Evolutionary conservation across 768 basidiomycete species (phyloP).

Genomic region (Leccinum uliginosum): DNA sequence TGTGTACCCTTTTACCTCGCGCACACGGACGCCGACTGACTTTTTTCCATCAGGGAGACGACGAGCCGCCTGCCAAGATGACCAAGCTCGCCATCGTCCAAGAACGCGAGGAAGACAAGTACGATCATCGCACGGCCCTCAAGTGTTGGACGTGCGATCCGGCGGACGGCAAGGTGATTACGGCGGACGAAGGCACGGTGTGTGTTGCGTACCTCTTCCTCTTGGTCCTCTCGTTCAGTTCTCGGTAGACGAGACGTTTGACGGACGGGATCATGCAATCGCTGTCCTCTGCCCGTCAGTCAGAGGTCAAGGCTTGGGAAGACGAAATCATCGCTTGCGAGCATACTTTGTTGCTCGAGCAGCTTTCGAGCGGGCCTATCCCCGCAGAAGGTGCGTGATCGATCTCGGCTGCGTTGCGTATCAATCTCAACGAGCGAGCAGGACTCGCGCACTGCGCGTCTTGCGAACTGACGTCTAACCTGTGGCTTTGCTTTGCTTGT

Average conservation of each 20-base stretch:
- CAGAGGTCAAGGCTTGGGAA: slow-evolving; percentile 97
- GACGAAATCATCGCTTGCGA: slow-evolving; percentile 88
- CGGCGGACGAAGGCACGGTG: slow-evolving; percentile 35
- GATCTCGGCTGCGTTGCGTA: background rate
- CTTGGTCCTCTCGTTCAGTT: background rate
- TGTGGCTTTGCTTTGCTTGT: slow-evolving; percentile 95
- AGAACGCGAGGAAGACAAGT: slow-evolving; percentile 87
- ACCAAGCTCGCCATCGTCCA: slow-evolving; percentile 84
- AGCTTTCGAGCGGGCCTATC: slow-evolving; percentile 30
- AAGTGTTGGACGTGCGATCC: slow-evolving; percentile 77
- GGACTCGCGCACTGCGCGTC: slow-evolving; percentile 77
- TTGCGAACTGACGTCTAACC: slow-evolving; percentile 85
- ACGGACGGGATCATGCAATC: slow-evolving; percentile 71
- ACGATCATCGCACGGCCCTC: slow-evolving; percentile 58
- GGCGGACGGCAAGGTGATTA: slow-evolving; percentile 42
- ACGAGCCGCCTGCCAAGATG: slow-evolving; percentile 85
- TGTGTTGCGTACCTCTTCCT: background rate
- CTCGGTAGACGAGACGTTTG: slow-evolving; percentile 47
- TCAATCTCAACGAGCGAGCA: slow-evolving; percentile 19
- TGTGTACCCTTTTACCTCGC: slow-evolving; percentile 37
- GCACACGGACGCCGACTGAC: background rate
- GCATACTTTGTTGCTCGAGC: slow-evolving; percentile 61
- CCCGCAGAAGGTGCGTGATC: slow-evolving; percentile 21
- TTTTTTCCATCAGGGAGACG: slow-evolving; percentile 48
- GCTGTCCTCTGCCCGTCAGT: slow-evolving; percentile 85